A percentile compares a stretch with the other conserved stretches of the same genome.
Conservation (phyloP, 2,329 filamentous ascomycete species). For the Colletotrichum sidae region DNA sequence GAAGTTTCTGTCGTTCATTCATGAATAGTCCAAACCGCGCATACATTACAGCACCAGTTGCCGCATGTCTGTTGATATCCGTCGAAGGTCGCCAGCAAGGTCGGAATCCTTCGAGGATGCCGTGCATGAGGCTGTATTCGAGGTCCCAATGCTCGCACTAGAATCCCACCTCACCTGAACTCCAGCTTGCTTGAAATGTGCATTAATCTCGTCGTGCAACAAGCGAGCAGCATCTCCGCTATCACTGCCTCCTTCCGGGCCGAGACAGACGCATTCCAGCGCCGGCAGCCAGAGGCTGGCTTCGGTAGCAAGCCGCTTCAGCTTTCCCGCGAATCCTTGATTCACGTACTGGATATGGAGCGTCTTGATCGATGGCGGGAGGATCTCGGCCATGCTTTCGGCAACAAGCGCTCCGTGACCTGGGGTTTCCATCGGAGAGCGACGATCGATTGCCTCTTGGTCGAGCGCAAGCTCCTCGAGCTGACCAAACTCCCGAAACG, state of each 20-base stretch:
- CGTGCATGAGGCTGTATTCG: not conserved
- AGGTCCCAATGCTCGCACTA: too few relatives aligned
- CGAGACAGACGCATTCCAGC: not conserved
- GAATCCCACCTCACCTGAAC: conserved; percentile 12
- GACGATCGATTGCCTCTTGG: conserved; percentile 8
- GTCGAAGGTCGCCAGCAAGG: too few relatives aligned
- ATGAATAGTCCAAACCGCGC: too few relatives aligned
- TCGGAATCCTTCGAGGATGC: too few relatives aligned
- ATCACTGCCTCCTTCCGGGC: not conserved
- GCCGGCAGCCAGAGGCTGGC: not conserved
- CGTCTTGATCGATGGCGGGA: conserved; percentile 4
- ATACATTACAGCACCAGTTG: too few relatives aligned
- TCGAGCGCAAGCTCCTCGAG: conserved; percentile 26
- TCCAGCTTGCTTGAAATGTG: not conserved
- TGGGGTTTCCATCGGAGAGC: not conserved
- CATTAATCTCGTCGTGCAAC: not conserved
- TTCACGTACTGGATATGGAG: conserved; percentile 5
- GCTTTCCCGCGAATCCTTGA: not conserved
- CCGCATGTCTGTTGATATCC: too few relatives aligned
- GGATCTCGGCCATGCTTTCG: not conserved
- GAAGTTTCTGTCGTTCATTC: too few relatives aligned
- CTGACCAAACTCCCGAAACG: conserved; percentile 13
- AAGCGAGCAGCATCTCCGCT: conserved; percentile 3
- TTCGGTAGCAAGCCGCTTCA: not conserved
- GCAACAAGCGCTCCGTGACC: not conserved